Conservation (phyloP, 768 basidiomycete species). For the Termitomyces sp. region DNA sequence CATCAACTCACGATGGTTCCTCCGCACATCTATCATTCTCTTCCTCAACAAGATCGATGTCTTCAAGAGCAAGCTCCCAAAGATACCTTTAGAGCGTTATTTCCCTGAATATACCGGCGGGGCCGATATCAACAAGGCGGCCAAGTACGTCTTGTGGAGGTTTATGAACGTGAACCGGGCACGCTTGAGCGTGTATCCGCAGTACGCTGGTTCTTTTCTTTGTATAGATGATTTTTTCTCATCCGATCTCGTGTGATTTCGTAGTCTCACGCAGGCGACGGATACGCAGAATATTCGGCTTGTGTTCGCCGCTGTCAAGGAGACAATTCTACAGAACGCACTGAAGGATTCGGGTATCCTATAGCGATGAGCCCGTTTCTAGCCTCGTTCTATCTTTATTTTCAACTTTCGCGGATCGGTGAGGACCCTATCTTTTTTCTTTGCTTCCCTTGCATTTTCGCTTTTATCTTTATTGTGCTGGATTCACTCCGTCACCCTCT, state of each 20-base stretch:
- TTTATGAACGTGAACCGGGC: conserved; percentile 92
- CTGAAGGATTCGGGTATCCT: conserved; percentile 15
- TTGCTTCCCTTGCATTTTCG: not conserved
- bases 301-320: conserved; percentile 14
- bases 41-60: conserved; percentile 95
- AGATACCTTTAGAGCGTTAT: conserved; percentile 70
- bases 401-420: not conserved
- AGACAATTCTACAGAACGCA: conserved; percentile 15
- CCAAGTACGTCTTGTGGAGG: conserved; percentile 91
- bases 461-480: not conserved
- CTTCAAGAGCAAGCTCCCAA: conserved; percentile 83
- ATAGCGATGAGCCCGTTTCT: not conserved
- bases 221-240: not conserved
- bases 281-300: conserved; percentile 14
- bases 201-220: conserved; percentile 44
- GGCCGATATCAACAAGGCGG: conserved; percentile 88
- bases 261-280: conserved; percentile 15
- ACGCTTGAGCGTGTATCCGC: conserved; percentile 86
- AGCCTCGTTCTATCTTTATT: not conserved
- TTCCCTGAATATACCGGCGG: conserved; percentile 91
- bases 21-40: conserved; percentile 86
- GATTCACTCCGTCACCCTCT: not conserved
- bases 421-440: not conserved
- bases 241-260: not conserved
- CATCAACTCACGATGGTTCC: conserved; percentile 84